Conservation (phyloP, 1,139 yeast genomes). For the Fermentozyma sake region DNA sequence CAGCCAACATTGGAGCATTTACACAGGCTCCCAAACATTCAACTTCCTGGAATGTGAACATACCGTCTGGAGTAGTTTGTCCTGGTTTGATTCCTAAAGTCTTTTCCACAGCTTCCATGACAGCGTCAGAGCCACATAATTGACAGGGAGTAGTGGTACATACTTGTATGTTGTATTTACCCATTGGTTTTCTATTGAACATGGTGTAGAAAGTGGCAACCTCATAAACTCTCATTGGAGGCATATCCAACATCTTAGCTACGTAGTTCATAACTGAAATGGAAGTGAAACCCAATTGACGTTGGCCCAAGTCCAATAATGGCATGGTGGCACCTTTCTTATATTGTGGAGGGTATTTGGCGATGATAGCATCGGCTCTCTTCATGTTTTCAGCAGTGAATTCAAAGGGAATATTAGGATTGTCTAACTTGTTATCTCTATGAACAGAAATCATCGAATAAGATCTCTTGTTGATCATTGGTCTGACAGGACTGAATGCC, state of each 20-base stretch:
- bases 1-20: slow-evolving; percentile 84
- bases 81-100: slow-evolving; percentile 70
- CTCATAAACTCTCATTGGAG: slow-evolving; percentile 93
- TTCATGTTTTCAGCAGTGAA: slow-evolving; percentile 64
- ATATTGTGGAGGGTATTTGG: slow-evolving; percentile 82
- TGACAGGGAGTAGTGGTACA: slow-evolving; percentile 93
- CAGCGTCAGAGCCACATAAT: slow-evolving; percentile 75
- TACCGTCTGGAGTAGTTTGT: slow-evolving; percentile 70
- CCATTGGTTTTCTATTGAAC: slow-evolving; percentile 87
- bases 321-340: slow-evolving; percentile 91
- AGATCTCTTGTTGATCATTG: slow-evolving; percentile 20
- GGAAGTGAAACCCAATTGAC: slow-evolving; percentile 84
- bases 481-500: slow-evolving; percentile 9
- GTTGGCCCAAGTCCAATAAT: slow-evolving; percentile 79
- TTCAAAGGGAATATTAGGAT: slow-evolving; percentile 67
- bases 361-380: slow-evolving; percentile 69
- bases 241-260: slow-evolving; percentile 80
- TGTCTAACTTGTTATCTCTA: slow-evolving; percentile 67
- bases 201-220: slow-evolving; percentile 91
- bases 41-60: slow-evolving; percentile 82
- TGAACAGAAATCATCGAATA: slow-evolving; percentile 60
- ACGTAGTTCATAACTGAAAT: slow-evolving; percentile 92
- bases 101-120: slow-evolving; percentile 65
- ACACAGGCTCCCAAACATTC: slow-evolving; percentile 94
- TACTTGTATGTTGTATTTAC: slow-evolving; percentile 78